Conservation (phyloP, 2,329 filamentous ascomycete genomes). For the Sclerotinia spermophila region DNA sequence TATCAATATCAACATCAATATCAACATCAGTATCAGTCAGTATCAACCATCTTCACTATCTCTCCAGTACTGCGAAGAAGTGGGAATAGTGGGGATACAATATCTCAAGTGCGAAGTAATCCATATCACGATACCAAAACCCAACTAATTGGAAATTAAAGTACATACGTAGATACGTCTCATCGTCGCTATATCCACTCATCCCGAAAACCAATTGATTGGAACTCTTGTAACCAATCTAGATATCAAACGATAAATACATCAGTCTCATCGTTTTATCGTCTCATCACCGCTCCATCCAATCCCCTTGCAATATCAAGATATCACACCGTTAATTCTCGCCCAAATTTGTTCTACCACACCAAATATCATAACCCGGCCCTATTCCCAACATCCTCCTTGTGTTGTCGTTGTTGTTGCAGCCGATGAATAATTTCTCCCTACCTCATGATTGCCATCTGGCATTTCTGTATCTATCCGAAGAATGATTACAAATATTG, state of each 20-base stretch:
- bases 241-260: neutral
- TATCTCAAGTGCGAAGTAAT: neutral
- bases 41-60: neutral
- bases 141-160: neutral
- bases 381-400: neutral
- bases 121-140: neutral
- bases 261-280: neutral
- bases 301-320: neutral
- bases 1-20: neutral
- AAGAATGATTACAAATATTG: neutral
- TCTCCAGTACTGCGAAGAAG: neutral
- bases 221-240: neutral
- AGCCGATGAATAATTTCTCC: neutral
- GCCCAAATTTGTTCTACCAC: neutral
- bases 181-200: neutral
- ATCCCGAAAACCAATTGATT: neutral
- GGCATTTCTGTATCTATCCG: constrained; percentile 1
- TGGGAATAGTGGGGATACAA: neutral
- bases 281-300: neutral
- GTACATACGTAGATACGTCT: neutral
- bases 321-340: neutral
- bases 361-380: neutral
- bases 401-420: neutral
- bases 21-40: neutral
- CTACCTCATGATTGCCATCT: constrained; percentile 17